phyloP scores from a whole-genome alignment of 768 basidiomycete species.

The Nevesoporus exiguus region DNA sequence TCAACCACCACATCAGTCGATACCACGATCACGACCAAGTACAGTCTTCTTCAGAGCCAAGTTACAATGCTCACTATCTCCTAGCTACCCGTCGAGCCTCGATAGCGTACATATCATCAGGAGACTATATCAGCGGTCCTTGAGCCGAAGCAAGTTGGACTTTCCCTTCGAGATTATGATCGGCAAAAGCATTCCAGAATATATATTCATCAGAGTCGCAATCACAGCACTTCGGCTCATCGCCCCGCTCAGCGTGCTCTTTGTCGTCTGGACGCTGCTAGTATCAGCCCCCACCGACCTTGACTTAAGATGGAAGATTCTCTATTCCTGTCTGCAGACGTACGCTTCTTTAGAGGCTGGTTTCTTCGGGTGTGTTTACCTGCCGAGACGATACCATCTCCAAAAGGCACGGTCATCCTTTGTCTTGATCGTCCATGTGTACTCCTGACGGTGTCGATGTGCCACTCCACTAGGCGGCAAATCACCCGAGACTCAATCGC shows the following conservation, averaged over 20 bases:
- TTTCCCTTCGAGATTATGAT: constrained; percentile 35
- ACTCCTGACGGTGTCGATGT: not conserved
- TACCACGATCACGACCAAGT: too few species aligned
- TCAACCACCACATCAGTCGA: too few species aligned
- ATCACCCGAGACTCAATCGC: constrained; percentile 37
- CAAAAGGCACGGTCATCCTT: constrained; percentile 38
- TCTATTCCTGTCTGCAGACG: constrained; percentile 19
- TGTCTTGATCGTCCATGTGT: not conserved
- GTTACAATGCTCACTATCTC: not conserved
- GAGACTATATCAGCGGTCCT: not conserved
- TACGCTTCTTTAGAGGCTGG: constrained; percentile 42
- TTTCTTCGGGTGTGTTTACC: constrained; percentile 50
- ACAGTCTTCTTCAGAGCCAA: too few species aligned
- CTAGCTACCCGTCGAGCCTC: not conserved
- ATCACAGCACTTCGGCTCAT: constrained; percentile 47
- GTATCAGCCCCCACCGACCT: not conserved
- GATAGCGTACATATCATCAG: not conserved
- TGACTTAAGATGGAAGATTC: not conserved
- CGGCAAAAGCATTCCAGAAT: constrained; percentile 47
- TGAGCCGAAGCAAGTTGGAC: not conserved
- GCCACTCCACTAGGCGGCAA: constrained; percentile 28
- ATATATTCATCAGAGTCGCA: constrained; percentile 46
- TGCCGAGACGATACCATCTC: constrained; percentile 43
- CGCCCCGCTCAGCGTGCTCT: constrained; percentile 47
- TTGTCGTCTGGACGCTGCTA: constrained; percentile 27